These are phyloP conservation scores for Fonsecaea nubica DNA, from an alignment of 2,329 filamentous ascomycete species.

Conservation along the genomic window DNA sequence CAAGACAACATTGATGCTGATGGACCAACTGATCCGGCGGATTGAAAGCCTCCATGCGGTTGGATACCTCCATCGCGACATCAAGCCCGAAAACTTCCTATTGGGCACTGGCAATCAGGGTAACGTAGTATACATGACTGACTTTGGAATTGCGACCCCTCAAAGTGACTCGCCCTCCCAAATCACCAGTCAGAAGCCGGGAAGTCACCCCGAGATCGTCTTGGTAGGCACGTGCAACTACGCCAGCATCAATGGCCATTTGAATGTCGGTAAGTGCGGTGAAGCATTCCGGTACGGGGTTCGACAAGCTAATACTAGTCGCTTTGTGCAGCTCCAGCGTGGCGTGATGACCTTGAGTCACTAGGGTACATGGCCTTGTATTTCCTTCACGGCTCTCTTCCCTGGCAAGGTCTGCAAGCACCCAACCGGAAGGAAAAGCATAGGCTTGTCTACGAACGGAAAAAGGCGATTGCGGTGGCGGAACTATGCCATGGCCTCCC, in stretches of 20 bases:
- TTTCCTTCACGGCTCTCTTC: too few species aligned
- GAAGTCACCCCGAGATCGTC: conserved; percentile 9
- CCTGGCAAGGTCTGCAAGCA: conserved; percentile 72
- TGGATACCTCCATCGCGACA: conserved; percentile 41
- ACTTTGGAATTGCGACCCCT: too few species aligned
- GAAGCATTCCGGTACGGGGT: conserved; percentile 21
- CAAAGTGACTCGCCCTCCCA: too few species aligned
- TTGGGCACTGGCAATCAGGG: conserved; percentile 40
- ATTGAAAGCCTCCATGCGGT: conserved; percentile 41
- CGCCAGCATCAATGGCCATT: conserved; percentile 38
- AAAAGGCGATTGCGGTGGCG: conserved; percentile 35
- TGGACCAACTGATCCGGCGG: conserved; percentile 42
- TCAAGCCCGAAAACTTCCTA: conserved; percentile 45
- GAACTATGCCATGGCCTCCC: conserved; percentile 39
- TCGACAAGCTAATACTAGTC: conserved; percentile 16
- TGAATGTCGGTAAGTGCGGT: conserved; percentile 30
- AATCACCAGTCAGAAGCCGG: conserved; percentile 30
- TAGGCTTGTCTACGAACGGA: conserved; percentile 36
- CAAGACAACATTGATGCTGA: conserved; percentile 43
- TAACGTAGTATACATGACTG: conserved; percentile 42
- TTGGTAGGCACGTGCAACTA: conserved; percentile 37
- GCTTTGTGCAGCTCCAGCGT: conserved; percentile 16
- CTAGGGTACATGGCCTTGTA: too few species aligned
- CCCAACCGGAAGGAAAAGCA: conserved; percentile 22
- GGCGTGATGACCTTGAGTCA: conserved; percentile 5